phyloP scores from a whole-genome alignment of 1,139 yeast species.

The Hyphopichia fennica region DNA sequence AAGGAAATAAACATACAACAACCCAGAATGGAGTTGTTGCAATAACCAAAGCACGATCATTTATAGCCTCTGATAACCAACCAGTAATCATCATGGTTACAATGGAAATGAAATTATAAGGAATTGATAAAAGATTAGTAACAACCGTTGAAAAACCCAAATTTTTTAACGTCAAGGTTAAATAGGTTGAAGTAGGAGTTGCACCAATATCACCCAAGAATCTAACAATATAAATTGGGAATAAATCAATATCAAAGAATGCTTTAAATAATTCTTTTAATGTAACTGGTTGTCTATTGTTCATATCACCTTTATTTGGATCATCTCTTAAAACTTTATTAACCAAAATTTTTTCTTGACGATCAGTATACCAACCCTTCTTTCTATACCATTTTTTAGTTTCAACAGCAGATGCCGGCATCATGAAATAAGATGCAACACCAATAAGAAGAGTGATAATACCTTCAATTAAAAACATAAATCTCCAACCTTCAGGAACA shows the following conservation, averaged over 20 bases:
- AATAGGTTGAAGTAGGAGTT: constrained; percentile 40
- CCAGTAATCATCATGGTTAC: constrained; percentile 30
- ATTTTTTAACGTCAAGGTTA: constrained; percentile 46
- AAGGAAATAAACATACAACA: constrained; percentile 14
- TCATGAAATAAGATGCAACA: constrained; percentile 26
- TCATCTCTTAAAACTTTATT: constrained; percentile 32
- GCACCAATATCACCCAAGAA: constrained; percentile 41
- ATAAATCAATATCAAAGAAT: constrained; percentile 44
- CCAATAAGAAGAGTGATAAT: constrained; percentile 29
- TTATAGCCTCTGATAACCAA: constrained; percentile 26
- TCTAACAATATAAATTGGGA: constrained; percentile 54
- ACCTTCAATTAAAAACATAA: constrained; percentile 39
- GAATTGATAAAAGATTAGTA: constrained; percentile 49
- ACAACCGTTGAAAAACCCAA: constrained; percentile 51
- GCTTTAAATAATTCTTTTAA: constrained; percentile 18
- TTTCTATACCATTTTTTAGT: constrained; percentile 25
- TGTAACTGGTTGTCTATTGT: constrained; percentile 29
- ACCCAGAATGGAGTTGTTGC: constrained; percentile 19
- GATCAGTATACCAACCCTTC: constrained; percentile 38
- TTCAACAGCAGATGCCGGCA: constrained; percentile 36
- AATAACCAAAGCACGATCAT: constrained; percentile 24
- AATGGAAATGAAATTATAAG: constrained; percentile 33
- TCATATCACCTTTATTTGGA: constrained; percentile 35
- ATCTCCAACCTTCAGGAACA: constrained; percentile 28
- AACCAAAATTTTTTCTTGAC: constrained; percentile 33